Percentiles rank a stretch among this genome's conserved stretches.
phyloP scores from a whole-genome alignment of 306 rosid species.

The Oxytropis ochrocephala region DNA sequence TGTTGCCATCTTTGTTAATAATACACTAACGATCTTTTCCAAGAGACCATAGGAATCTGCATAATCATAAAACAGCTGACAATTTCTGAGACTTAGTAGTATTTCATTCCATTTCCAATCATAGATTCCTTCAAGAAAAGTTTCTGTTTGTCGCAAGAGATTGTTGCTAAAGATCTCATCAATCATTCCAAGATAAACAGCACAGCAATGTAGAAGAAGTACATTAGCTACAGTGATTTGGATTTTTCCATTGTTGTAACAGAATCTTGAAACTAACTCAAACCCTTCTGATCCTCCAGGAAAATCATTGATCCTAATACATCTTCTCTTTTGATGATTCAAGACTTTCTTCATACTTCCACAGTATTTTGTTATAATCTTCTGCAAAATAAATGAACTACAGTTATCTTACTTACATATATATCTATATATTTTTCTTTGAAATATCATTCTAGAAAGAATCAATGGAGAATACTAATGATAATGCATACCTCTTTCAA shows the following conservation, averaged over 20 bases:
- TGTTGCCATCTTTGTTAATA: constrained; percentile 44
- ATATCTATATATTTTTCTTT: neutral
- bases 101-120: constrained; percentile 64
- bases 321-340: constrained; percentile 42
- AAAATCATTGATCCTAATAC: constrained; percentile 44
- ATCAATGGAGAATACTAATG: neutral
- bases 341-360: constrained; percentile 49
- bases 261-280: constrained; percentile 64
- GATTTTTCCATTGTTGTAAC: constrained; percentile 55
- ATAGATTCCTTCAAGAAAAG: constrained; percentile 45
- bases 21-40: constrained; percentile 54
- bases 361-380: constrained; percentile 40
- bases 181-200: constrained; percentile 61
- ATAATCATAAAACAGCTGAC: constrained; percentile 30
- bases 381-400: constrained; percentile 41
- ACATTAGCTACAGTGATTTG: constrained; percentile 51
- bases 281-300: constrained; percentile 85
- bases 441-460: neutral
- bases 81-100: constrained; percentile 42
- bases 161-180: constrained; percentile 44
- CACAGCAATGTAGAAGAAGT: constrained; percentile 56
- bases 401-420: neutral
- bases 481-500: constrained; percentile 49
- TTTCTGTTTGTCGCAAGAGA: constrained; percentile 64
- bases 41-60: constrained; percentile 63